Evolutionary conservation across 2,329 filamentous ascomycete species (phyloP).

Genomic region (Cladosporium oxysporum): DNA sequence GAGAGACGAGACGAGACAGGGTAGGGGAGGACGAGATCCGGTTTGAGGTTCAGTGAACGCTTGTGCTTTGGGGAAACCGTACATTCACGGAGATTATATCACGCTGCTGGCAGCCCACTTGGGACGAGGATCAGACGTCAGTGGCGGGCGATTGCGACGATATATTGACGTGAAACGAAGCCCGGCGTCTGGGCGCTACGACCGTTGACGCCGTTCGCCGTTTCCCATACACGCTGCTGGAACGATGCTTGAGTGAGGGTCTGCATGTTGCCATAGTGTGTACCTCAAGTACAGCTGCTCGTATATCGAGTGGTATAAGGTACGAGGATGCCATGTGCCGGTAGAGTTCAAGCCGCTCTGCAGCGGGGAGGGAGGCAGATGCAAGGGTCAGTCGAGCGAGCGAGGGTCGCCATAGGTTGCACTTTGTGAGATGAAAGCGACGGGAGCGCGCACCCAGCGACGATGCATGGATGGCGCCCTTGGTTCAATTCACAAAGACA

Average conservation of each 20-base stretch:
- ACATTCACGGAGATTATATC: constrained; percentile 1
- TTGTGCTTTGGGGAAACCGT: constrained; percentile 7
- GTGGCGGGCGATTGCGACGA: constrained; percentile 12
- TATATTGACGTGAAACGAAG: constrained; percentile 4
- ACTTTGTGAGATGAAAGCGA: neutral
- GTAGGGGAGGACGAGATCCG: neutral
- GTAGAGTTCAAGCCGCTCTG: neutral
- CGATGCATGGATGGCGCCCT: neutral
- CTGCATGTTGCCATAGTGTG: neutral
- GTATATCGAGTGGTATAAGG: neutral
- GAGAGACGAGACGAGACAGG: neutral
- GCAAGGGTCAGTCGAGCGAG: neutral
- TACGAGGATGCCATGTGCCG: constrained; percentile 2
- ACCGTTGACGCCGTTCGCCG: constrained; percentile 9
- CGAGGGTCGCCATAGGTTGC: constrained; percentile 1
- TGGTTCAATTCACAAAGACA: constrained; percentile 1
- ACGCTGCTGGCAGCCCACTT: constrained; percentile 2
- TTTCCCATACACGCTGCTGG: neutral
- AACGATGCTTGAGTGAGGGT: neutral
- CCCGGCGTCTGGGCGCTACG: constrained; percentile 5
- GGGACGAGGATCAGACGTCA: neutral
- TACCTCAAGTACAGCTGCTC: neutral
- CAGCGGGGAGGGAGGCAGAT: neutral
- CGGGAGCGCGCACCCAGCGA: neutral
- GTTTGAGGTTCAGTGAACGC: constrained; percentile 4